These are phyloP conservation scores for Cutaneotrichosporon dermatis DNA, from an alignment of 1,284 basidiomycete genomes.

Conservation along the genomic window DNA sequence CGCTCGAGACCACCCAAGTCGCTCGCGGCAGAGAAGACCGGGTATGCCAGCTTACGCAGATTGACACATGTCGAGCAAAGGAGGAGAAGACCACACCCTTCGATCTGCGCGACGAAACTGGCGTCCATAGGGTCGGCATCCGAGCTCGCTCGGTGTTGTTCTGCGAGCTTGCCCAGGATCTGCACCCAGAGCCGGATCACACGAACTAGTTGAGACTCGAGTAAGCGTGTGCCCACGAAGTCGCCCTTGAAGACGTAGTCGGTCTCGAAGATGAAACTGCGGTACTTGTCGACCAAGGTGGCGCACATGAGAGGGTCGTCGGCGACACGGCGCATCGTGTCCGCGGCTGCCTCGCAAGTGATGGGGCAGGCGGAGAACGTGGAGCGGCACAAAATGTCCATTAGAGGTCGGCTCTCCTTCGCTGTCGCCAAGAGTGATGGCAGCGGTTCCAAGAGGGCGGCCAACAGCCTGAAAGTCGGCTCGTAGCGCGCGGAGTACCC, in stretches of 20 bases:
- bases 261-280: slow-evolving; percentile 72
- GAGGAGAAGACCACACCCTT: slow-evolving; percentile 71
- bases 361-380: slow-evolving; percentile 77
- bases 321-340: slow-evolving; percentile 70
- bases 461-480: slow-evolving; percentile 68
- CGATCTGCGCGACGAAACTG: slow-evolving; percentile 54
- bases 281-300: slow-evolving; percentile 64
- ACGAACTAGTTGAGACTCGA: slow-evolving; percentile 58
- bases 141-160: slow-evolving; percentile 48
- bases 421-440: slow-evolving; percentile 65
- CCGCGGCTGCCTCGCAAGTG: slow-evolving; percentile 64
- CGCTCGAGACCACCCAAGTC: slow-evolving; percentile 37
- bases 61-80: slow-evolving; percentile 59
- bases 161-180: slow-evolving; percentile 67
- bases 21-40: slow-evolving; percentile 30
- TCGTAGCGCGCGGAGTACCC: slow-evolving; percentile 64
- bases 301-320: slow-evolving; percentile 54
- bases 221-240: slow-evolving; percentile 57
- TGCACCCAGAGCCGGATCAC: slow-evolving; percentile 70
- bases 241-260: slow-evolving; percentile 64
- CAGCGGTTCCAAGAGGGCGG: slow-evolving; percentile 77
- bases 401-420: slow-evolving; percentile 49
- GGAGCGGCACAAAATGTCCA: slow-evolving; percentile 75
- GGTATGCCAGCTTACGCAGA: slow-evolving; percentile 29
- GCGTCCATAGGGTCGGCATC: slow-evolving; percentile 31